These are phyloP conservation scores for Whalleya microplaca DNA, from an alignment of 2,329 filamentous ascomycete genomes.

Conservation along the genomic window DNA sequence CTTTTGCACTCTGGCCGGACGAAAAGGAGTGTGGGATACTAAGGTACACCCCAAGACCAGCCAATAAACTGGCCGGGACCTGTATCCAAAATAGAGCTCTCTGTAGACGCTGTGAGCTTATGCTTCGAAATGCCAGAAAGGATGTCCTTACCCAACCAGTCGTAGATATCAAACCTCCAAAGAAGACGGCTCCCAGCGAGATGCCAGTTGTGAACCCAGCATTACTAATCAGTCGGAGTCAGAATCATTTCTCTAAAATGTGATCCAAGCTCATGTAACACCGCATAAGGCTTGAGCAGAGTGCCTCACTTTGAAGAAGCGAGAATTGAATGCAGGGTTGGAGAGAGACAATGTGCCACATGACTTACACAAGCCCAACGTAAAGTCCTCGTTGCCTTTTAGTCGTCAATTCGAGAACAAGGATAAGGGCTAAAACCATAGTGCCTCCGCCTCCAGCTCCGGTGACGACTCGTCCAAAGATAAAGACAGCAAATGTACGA, in stretches of 20 bases:
- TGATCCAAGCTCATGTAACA: not conserved
- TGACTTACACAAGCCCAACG: conserved; percentile 63
- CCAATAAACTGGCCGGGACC: conserved; percentile 63
- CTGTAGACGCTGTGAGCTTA: conserved; percentile 19
- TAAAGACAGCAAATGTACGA: conserved; percentile 61
- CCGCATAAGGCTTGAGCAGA: not conserved
- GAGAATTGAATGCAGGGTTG: not conserved
- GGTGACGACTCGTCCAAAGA: conserved; percentile 68
- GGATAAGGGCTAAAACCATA: conserved; percentile 73
- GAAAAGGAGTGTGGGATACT: conserved; percentile 60
- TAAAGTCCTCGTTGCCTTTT: conserved; percentile 71
- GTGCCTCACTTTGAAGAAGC: not conserved
- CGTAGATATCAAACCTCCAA: conserved; percentile 63
- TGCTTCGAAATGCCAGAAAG: not conserved
- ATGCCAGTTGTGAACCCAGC: conserved; percentile 73
- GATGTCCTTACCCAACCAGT: conserved; percentile 68
- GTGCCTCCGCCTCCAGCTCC: conserved; percentile 74
- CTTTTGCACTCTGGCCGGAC: conserved; percentile 41
- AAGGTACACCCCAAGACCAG: conserved; percentile 65
- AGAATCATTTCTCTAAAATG: not conserved
- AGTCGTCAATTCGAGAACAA: conserved; percentile 74
- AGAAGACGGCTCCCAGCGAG: conserved; percentile 71
- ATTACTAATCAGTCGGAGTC: conserved; percentile 48
- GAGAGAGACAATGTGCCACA: not conserved
- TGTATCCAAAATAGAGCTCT: conserved; percentile 79